Conservation (phyloP, 1,284 basidiomycete genomes). For the Xerocomus minutiporus region DNA sequence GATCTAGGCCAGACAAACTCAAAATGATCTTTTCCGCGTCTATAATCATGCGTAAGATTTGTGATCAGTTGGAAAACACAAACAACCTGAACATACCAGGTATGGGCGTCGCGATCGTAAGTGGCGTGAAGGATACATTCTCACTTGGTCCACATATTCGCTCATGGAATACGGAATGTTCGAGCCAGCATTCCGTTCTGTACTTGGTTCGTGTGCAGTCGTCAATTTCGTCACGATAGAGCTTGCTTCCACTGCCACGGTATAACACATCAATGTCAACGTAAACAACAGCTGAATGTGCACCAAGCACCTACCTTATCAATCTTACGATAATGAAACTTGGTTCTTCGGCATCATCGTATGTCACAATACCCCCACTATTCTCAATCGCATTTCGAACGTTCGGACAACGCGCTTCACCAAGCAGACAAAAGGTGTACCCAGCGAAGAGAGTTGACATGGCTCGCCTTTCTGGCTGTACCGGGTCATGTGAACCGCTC, state of each 20-base stretch:
- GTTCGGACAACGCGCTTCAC: constrained; percentile 54
- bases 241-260: constrained; percentile 53
- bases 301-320: constrained; percentile 47
- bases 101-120: constrained; percentile 50
- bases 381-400: constrained; percentile 57
- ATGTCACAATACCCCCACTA: constrained; percentile 47
- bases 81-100: constrained; percentile 36
- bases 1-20: constrained; percentile 68
- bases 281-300: not conserved
- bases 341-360: constrained; percentile 43
- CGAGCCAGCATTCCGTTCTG: constrained; percentile 80
- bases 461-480: constrained; percentile 1
- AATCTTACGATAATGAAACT: constrained; percentile 67
- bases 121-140: constrained; percentile 59
- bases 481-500: constrained; percentile 9
- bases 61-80: constrained; percentile 4
- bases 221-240: constrained; percentile 52
- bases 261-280: not conserved
- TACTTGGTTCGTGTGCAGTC: constrained; percentile 46
- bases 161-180: constrained; percentile 67
- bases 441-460: constrained; percentile 46
- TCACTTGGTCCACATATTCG: constrained; percentile 56
- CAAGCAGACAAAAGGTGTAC: constrained; percentile 51
- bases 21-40: constrained; percentile 51
- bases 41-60: constrained; percentile 17